Conservation (phyloP, 345 rosid species). For the Sonneratia caseolaris region DNA sequence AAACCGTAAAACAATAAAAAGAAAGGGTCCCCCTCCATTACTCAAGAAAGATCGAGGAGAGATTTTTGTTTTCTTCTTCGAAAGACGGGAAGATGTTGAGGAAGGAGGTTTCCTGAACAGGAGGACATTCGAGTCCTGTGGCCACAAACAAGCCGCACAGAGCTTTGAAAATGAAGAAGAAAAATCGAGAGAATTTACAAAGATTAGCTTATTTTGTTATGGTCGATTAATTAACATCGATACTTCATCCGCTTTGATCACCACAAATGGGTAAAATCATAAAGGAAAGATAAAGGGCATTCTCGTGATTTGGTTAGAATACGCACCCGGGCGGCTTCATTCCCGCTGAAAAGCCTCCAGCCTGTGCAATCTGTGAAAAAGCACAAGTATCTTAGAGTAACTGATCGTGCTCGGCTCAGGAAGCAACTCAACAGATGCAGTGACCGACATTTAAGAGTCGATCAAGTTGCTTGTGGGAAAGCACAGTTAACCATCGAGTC, state of each 20-base stretch:
- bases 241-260: not conserved
- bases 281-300: not conserved
- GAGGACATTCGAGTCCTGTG: not conserved
- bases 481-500: too few species aligned
- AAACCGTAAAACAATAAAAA: not conserved
- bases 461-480: not conserved
- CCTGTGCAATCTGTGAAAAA: constrained; percentile 51
- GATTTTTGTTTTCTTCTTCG: not conserved
- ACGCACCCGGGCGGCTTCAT: constrained; percentile 57
- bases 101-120: not conserved
- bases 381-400: not conserved
- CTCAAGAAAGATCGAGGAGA: not conserved
- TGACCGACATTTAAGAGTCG: not conserved
- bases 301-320: not conserved
- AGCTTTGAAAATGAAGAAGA: not conserved
- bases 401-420: not conserved
- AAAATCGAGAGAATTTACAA: not conserved
- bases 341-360: constrained; percentile 53
- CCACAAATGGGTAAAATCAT: not conserved
- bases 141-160: not conserved
- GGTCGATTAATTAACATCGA: not conserved
- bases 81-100: not conserved
- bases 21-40: not conserved
- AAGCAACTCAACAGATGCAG: not conserved
- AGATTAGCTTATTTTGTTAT: not conserved